These are phyloP conservation scores for Dovyalis caffra DNA, from an alignment of 345 rosid genomes.

Conservation along the genomic window DNA sequence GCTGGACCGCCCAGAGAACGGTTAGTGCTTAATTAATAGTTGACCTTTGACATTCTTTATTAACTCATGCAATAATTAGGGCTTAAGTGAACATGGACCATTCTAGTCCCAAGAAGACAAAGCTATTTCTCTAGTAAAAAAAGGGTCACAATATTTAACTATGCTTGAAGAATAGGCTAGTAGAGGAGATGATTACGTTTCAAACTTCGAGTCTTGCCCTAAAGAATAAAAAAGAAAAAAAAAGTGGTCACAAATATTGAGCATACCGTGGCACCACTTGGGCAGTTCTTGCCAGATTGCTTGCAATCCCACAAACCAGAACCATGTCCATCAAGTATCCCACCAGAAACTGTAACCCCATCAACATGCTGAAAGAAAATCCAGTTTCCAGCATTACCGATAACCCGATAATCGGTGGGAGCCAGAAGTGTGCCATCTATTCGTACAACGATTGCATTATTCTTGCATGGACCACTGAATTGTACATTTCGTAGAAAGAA, in stretches of 20 bases:
- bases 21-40: too few species aligned
- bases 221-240: not conserved
- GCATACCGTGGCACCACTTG: conserved; percentile 65
- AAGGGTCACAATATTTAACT: too few species aligned
- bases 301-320: conserved; percentile 65
- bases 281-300: conserved; percentile 49
- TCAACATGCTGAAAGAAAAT: conserved; percentile 39
- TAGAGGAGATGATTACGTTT: too few species aligned
- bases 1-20: too few species aligned
- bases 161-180: too few species aligned
- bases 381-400: conserved; percentile 52
- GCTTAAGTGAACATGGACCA: not conserved
- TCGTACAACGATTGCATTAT: conserved; percentile 33
- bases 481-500: conserved; percentile 37
- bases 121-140: too few species aligned
- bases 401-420: conserved; percentile 45
- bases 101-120: not conserved
- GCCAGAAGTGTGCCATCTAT: conserved; percentile 71
- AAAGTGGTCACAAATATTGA: not conserved
- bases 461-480: conserved; percentile 65
- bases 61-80: too few species aligned
- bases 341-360: conserved; percentile 56
- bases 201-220: too few species aligned
- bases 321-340: conserved; percentile 66
- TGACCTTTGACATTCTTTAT: too few species aligned